Percentiles rank a stretch among this genome's conserved stretches.
These are phyloP conservation scores for Avena insularis DNA, from an alignment of 176 grass and related monocot genomes.

Conservation along the genomic window DNA sequence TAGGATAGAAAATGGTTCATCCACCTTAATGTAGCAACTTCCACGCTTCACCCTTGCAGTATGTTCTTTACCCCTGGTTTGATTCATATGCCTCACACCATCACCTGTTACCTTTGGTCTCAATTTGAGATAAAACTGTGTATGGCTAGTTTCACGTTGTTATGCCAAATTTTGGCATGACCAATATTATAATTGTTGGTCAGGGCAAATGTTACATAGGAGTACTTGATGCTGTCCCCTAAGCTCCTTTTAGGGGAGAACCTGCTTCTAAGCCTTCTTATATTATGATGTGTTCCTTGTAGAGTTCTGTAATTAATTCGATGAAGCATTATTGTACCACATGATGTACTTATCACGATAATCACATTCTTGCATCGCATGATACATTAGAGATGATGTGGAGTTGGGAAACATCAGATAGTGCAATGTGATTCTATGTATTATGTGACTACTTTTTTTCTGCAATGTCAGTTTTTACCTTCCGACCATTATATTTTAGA, in stretches of 20 bases:
- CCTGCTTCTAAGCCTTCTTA: neutral
- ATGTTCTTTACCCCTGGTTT: neutral
- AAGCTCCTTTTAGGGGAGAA: neutral
- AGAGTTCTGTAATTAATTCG: neutral
- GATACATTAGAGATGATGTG: neutral
- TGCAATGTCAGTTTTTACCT: neutral
- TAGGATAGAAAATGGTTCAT: neutral
- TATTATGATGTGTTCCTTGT: neutral
- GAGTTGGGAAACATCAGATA: neutral
- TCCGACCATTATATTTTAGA: conserved; percentile 12
- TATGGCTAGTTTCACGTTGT: neutral
- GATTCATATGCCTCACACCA: neutral
- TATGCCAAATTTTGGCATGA: neutral
- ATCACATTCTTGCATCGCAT: neutral
- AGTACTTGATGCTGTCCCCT: neutral
- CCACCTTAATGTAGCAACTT: neutral
- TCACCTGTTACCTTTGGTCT: neutral
- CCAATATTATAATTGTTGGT: neutral
- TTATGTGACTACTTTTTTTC: neutral
- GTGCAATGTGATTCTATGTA: neutral
- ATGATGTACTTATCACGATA: neutral
- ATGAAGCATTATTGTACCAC: conserved; percentile 4
- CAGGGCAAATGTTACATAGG: neutral
- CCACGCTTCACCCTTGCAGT: neutral
- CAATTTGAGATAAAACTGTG: neutral